Evolutionary conservation across 805 yeast genomes (phyloP), one percentile per base, ranked within the genome.

Genomic region (Kluyveromyces aestuarii): DNA sequence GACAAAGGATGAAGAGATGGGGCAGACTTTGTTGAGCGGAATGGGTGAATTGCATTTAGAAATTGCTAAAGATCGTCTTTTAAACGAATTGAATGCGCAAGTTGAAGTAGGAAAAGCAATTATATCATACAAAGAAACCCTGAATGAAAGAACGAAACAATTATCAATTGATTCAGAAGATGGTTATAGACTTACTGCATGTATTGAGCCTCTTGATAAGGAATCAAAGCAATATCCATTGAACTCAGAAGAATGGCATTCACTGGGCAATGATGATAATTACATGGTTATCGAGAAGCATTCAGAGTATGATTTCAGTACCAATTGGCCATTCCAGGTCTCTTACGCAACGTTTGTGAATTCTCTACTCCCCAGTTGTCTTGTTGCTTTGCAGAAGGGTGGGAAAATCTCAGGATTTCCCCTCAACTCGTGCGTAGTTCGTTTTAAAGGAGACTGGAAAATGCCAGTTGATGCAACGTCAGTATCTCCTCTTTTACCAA

Each of bases 31-130:
- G 52, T 83, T 93, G 61, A 86, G 96, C 49, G 99, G 99, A 56
- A 90, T 91, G 96, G 99, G 99, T 52, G 99, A 93, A 61, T 72
- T 93, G 44, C 99, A 93, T 68, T 72, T 93, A 45, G 98, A 93
- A 56, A 89, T 93, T 55, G 85, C 93, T 1, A 75, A 74, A 44
- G 93, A 87, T 57, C 73, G 97, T 48, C 73, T 89, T 40, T 68
- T 87, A n/a, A 77, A 77, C 40, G 96, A 88, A 50, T 73, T 89
- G 75, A 83, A 84, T 62, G 96, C 95, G 2, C 80, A 82, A 48
- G 84, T 87, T 1, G 82, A 81, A 33, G 74, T 88, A 38, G 89
- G 96, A 42, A 82, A 82, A 46, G 87, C 93, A 18, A 87, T 81
- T 70, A 96, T 93, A 6, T 85, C 97, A 0, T 91, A 86, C 64